Percentiles rank a stretch among this genome's conserved stretches.
phyloP scores from a whole-genome alignment of 2,329 filamentous ascomycete species.

The Penicillium sp. region DNA sequence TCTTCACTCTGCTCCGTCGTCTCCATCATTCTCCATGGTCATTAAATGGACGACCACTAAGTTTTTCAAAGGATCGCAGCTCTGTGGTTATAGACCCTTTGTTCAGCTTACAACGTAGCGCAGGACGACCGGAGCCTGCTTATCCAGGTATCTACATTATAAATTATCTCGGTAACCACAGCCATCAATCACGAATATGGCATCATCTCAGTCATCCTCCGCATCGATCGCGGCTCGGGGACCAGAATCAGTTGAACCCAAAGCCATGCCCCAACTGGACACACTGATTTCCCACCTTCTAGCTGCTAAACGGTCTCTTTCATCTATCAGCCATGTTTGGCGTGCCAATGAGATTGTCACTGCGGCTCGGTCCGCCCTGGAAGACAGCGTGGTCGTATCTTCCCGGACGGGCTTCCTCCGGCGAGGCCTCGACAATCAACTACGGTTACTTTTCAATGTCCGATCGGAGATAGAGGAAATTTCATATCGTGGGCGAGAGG shows the following conservation, averaged over 20 bases:
- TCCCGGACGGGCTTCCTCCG: slow-evolving; percentile 69
- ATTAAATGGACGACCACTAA: background rate
- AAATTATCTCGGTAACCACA: background rate
- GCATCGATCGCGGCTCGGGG: slow-evolving; percentile 18
- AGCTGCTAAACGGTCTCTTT: slow-evolving; percentile 81
- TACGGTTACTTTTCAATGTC: slow-evolving; percentile 46
- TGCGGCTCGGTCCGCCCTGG: slow-evolving; percentile 70
- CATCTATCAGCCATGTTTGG: slow-evolving; percentile 77
- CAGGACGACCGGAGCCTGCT: background rate
- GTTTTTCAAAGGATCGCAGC: background rate
- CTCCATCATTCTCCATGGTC: background rate
- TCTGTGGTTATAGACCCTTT: background rate
- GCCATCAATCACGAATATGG: slow-evolving; percentile 24
- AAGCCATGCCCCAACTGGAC: slow-evolving; percentile 57
- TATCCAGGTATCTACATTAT: background rate
- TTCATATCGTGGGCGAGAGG: slow-evolving; percentile 41
- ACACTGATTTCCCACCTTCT: slow-evolving; percentile 81
- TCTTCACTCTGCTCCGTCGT: background rate
- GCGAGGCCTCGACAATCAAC: slow-evolving; percentile 56
- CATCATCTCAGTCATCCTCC: slow-evolving; percentile 33
- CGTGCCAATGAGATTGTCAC: slow-evolving; percentile 85
- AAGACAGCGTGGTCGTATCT: slow-evolving; percentile 73
- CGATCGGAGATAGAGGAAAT: slow-evolving; percentile 46
- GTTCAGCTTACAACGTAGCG: background rate
- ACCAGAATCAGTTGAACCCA: slow-evolving; percentile 15